Percentiles rank a stretch among this genome's conserved stretches.
Evolutionary conservation across 2,329 filamentous ascomycete species (phyloP).

Genomic region (Trichophaea hybrida): DNA sequence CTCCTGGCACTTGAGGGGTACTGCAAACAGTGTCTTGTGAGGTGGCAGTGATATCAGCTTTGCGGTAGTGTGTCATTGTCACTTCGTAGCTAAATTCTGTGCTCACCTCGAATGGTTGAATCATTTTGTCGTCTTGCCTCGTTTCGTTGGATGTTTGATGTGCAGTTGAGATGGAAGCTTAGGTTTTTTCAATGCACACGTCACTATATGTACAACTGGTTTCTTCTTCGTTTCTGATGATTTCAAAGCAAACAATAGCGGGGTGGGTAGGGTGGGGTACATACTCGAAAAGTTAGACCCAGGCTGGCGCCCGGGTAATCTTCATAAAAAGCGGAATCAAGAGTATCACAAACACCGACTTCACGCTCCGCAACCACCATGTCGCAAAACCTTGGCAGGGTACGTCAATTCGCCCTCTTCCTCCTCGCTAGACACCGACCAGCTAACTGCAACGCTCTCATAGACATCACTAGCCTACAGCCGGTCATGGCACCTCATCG

Average conservation of each 20-base stretch:
- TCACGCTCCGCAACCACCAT: slow-evolving; percentile 34
- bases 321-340: background rate
- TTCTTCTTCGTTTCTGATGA: background rate
- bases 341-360: background rate
- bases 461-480: slow-evolving; percentile 95
- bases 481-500: slow-evolving; percentile 83
- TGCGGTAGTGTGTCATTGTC: background rate
- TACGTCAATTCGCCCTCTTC: slow-evolving; percentile 34
- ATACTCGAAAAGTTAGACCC: background rate
- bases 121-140: slow-evolving; percentile 21
- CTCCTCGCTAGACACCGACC: background rate
- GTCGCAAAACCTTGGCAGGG: slow-evolving; percentile 67
- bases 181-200: background rate
- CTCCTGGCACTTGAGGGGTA: slow-evolving; percentile 78
- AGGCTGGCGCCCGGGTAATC: background rate
- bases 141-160: too few species aligned
- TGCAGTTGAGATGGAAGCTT: background rate
- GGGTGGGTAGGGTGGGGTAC: background rate
- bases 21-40: slow-evolving; percentile 73
- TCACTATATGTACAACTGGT: too few species aligned
- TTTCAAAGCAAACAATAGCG: background rate
- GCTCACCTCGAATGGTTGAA: slow-evolving; percentile 36
- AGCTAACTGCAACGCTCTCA: background rate
- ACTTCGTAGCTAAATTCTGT: background rate
- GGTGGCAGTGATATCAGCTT: background rate